A percentile compares a stretch with the other conserved stretches of the same genome.
phyloP scores from a whole-genome alignment of 306 rosid species.

The Quercus mongolica region DNA sequence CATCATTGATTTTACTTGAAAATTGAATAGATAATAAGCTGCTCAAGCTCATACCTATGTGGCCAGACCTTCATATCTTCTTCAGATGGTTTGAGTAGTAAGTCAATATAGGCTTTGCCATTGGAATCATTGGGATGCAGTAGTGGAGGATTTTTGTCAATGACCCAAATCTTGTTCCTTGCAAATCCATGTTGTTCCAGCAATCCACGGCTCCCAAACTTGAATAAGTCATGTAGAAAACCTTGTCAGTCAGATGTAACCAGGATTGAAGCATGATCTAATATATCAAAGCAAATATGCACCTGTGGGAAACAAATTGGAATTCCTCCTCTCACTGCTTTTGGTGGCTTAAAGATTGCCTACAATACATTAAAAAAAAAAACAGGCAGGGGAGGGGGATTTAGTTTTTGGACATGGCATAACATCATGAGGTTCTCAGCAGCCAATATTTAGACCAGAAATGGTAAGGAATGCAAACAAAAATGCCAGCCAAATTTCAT shows the following conservation, averaged over 20 bases:
- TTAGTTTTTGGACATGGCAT: background rate
- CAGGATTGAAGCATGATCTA: background rate
- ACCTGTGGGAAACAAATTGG: slow-evolving; percentile 96
- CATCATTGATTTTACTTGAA: background rate
- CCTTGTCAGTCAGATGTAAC: background rate
- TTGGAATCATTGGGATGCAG: slow-evolving; percentile 39
- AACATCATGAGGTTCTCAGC: background rate
- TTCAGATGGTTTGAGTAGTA: slow-evolving; percentile 69
- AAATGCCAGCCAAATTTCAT: background rate
- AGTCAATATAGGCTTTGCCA: slow-evolving; percentile 55
- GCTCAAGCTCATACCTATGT: slow-evolving; percentile 43
- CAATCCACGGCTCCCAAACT: slow-evolving; percentile 77
- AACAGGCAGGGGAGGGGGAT: background rate
- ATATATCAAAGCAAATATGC: background rate
- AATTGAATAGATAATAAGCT: background rate
- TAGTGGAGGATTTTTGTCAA: slow-evolving; percentile 69
- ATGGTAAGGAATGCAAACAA: background rate
- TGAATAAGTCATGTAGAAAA: slow-evolving; percentile 1
- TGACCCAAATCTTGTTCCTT: slow-evolving; percentile 66
- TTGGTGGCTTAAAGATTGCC: slow-evolving; percentile 80
- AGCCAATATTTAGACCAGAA: background rate
- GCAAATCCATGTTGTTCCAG: slow-evolving; percentile 90
- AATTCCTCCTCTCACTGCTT: slow-evolving; percentile 87
- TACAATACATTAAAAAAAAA: slow-evolving; percentile 13
- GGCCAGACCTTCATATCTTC: slow-evolving; percentile 89